A percentile compares a stretch with the other conserved stretches of the same genome.
phyloP scores from a whole-genome alignment of 2,329 filamentous ascomycete genomes.

The Ascochyta fabae region DNA sequence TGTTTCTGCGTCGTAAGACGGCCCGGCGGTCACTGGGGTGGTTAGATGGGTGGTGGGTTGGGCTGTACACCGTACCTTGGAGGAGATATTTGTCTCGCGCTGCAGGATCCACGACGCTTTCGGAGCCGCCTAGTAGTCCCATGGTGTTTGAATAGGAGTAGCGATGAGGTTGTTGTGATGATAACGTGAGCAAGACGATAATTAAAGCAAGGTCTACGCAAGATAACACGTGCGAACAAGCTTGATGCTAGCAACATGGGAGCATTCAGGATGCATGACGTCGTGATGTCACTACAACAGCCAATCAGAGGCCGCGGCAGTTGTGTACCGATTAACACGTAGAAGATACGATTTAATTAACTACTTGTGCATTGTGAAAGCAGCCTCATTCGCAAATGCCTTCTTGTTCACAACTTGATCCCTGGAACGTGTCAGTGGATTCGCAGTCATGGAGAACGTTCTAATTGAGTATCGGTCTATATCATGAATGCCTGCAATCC shows the following conservation, averaged over 20 bases:
- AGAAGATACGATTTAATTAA: neutral
- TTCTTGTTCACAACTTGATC: conserved; percentile 29
- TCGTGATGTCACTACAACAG: conserved; percentile 1
- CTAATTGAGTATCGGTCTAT: neutral
- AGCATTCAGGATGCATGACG: conserved; percentile 12
- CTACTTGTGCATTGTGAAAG: neutral
- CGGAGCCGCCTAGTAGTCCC: conserved; percentile 15
- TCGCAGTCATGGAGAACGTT: neutral
- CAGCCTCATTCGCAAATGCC: conserved; percentile 19
- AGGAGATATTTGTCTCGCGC: conserved; percentile 48
- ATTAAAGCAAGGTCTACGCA: neutral
- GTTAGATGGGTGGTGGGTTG: neutral
- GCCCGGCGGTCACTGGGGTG: conserved; percentile 42
- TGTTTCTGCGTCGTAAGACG: conserved; percentile 40
- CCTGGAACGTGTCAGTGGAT: conserved; percentile 18
- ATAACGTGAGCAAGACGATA: neutral
- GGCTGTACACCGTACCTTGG: conserved; percentile 22
- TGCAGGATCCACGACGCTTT: conserved; percentile 36
- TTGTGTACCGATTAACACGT: neutral
- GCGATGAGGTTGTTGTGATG: neutral
- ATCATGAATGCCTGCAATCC: conserved; percentile 1
- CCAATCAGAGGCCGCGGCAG: conserved; percentile 8
- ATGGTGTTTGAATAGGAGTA: neutral
- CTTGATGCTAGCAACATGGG: neutral
- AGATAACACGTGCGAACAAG: neutral